phyloP scores from a whole-genome alignment of 352 stramenopile genomes.

The Lagenidium sp. region DNA sequence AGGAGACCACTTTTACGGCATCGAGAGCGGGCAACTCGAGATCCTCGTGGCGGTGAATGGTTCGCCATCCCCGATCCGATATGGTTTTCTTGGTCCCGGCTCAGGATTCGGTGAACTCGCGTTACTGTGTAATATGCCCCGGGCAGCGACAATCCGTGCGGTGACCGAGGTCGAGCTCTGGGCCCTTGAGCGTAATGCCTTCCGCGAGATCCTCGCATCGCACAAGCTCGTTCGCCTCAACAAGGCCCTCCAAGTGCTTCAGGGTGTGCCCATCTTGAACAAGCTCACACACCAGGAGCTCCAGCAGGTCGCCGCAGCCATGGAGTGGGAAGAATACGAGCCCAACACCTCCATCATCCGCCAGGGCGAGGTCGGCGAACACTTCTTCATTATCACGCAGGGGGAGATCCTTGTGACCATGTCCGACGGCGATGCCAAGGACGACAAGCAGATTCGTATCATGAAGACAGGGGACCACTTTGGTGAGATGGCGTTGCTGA shows the following conservation, averaged over 20 bases:
- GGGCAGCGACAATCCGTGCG: slow-evolving; percentile 88
- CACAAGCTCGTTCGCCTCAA: slow-evolving; percentile 60
- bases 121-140: slow-evolving; percentile 94
- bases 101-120: slow-evolving; percentile 95
- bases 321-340: slow-evolving; percentile 78
- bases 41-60: slow-evolving; percentile 50
- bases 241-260: slow-evolving; percentile 45
- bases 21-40: slow-evolving; percentile 55
- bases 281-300: slow-evolving; percentile 58
- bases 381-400: slow-evolving; percentile 75
- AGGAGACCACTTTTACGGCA: slow-evolving; percentile 72
- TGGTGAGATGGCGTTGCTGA: slow-evolving; percentile 91
- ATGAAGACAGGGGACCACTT: slow-evolving; percentile 86
- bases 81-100: slow-evolving; percentile 44
- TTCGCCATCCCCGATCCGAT: slow-evolving; percentile 49
- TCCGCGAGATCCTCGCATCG: slow-evolving; percentile 63
- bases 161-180: slow-evolving; percentile 52
- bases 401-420: slow-evolving; percentile 68
- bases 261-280: slow-evolving; percentile 50
- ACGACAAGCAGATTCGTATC: slow-evolving; percentile 44
- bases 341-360: slow-evolving; percentile 44
- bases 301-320: slow-evolving; percentile 58
- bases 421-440: slow-evolving; percentile 22
- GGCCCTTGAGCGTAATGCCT: slow-evolving; percentile 64
- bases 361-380: slow-evolving; percentile 64